Conservation (phyloP, 495 filamentous ascomycete genomes). For the Lasiosphaeriaceae sp. region DNA sequence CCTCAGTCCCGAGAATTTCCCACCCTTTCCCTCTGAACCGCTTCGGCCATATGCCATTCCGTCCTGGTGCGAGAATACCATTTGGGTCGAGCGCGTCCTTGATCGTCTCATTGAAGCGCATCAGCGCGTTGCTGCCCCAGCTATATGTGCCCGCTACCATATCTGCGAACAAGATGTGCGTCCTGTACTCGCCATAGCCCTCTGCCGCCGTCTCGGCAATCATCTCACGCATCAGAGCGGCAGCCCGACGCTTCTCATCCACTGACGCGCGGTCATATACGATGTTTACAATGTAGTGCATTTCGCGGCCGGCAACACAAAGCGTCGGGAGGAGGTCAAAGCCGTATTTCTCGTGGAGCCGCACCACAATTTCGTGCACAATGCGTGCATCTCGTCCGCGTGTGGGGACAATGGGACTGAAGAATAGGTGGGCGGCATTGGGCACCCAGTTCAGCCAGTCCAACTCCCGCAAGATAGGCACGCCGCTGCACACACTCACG, state of each 20-base stretch:
- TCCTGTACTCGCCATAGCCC: constrained; percentile 55
- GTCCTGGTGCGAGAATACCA: constrained; percentile 51
- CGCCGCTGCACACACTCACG: constrained; percentile 30
- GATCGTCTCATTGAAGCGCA: constrained; percentile 49
- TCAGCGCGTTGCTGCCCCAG: constrained; percentile 46
- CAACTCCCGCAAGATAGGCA: constrained; percentile 44
- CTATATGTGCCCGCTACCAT: constrained; percentile 53
- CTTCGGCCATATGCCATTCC: constrained; percentile 50
- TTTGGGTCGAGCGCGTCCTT: constrained; percentile 56
- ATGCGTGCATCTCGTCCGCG: constrained; percentile 43
- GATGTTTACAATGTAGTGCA: constrained; percentile 55
- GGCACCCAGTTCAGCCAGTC: constrained; percentile 52
- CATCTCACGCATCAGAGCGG: constrained; percentile 40
- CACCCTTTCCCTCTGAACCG: constrained; percentile 39
- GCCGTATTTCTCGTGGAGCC: constrained; percentile 33
- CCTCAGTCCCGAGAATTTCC: constrained; percentile 28
- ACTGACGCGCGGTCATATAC: constrained; percentile 48
- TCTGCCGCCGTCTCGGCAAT: constrained; percentile 42
- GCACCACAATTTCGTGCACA: constrained; percentile 39
- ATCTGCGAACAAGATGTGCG: constrained; percentile 51
- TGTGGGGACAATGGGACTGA: constrained; percentile 49
- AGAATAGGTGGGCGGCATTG: constrained; percentile 52
- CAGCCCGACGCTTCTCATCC: constrained; percentile 28
- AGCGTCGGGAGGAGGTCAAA: constrained; percentile 50
- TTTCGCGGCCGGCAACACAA: constrained; percentile 47